A percentile compares a stretch with the other conserved stretches of the same genome.
phyloP scores from a whole-genome alignment of 2,329 filamentous ascomycete genomes.

The Exophiala aquamarina region DNA sequence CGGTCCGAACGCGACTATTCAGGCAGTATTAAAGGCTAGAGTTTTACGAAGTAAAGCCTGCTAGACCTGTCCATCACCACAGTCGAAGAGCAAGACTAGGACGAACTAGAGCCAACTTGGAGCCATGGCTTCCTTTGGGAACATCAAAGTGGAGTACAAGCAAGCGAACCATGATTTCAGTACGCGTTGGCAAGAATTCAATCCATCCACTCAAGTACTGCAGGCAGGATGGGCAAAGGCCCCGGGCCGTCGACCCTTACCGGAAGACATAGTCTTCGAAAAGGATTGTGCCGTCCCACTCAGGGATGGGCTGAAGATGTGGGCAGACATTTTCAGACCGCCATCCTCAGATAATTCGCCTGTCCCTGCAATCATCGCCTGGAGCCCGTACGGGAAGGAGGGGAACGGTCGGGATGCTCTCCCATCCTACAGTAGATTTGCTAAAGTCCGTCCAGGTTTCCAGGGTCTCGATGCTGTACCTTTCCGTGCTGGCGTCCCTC shows the following conservation, averaged over 20 bases:
- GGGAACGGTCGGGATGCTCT: conserved; percentile 20
- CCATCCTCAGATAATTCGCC: conserved; percentile 4
- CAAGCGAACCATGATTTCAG: conserved; percentile 17
- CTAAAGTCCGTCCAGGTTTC: conserved; percentile 11
- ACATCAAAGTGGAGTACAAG: conserved; percentile 10
- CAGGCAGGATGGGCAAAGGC: conserved; percentile 25
- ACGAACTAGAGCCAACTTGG: not conserved
- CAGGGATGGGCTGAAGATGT: conserved; percentile 30
- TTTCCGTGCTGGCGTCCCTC: conserved; percentile 16
- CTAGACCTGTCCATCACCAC: not conserved
- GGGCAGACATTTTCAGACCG: conserved; percentile 32
- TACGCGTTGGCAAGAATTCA: conserved; percentile 23
- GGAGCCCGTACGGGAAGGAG: conserved; percentile 34
- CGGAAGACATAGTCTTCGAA: conserved; percentile 26
- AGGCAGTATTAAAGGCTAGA: too few species aligned
- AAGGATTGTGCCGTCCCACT: conserved; percentile 27
- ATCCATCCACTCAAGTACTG: conserved; percentile 19
- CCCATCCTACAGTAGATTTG: conserved; percentile 20
- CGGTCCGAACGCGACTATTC: too few species aligned
- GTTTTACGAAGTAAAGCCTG: not conserved
- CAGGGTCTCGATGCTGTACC: conserved; percentile 15
- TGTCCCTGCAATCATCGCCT: conserved; percentile 31
- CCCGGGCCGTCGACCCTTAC: conserved; percentile 14
- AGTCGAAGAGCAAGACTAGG: not conserved
- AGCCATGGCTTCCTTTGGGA: not conserved